Conservation (phyloP, 257 asterid species). For the Coffea canephora region DNA sequence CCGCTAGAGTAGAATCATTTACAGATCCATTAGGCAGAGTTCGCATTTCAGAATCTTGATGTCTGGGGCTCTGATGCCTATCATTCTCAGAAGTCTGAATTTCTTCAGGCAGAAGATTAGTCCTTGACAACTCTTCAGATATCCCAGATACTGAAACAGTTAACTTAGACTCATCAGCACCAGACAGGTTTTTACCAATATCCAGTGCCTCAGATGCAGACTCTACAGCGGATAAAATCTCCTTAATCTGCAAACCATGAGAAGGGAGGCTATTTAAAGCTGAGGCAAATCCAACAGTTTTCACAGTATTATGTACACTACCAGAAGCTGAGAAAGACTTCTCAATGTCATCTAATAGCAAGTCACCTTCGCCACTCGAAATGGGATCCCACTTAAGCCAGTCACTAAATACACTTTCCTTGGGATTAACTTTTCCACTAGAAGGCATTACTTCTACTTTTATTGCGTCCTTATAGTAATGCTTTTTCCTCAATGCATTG, state of each 20-base stretch:
- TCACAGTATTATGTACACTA: slow-evolving; percentile 36
- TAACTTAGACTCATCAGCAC: slow-evolving; percentile 32
- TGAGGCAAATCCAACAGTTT: slow-evolving; percentile 50
- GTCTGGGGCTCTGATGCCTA: slow-evolving; percentile 24
- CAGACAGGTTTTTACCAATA: slow-evolving; percentile 20
- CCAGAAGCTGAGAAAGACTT: slow-evolving; percentile 55
- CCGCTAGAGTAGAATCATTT: slow-evolving; percentile 19
- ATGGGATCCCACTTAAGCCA: slow-evolving; percentile 94
- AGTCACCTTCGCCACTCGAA: slow-evolving; percentile 93
- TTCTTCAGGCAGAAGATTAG: slow-evolving; percentile 16
- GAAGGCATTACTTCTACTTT: slow-evolving; percentile 67
- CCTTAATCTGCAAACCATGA: slow-evolving; percentile 63
- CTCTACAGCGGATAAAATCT: slow-evolving; percentile 31
- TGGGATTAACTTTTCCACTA: slow-evolving; percentile 31
- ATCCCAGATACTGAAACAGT: slow-evolving; percentile 29
- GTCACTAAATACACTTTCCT: slow-evolving; percentile 43
- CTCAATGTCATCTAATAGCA: slow-evolving; percentile 75
- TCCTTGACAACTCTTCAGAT: slow-evolving; percentile 30
- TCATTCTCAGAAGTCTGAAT: slow-evolving; percentile 22
- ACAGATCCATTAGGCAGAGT: slow-evolving; percentile 23
- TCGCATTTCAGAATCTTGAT: slow-evolving; percentile 26
- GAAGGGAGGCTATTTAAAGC: slow-evolving; percentile 60
- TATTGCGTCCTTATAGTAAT: slow-evolving; percentile 67
- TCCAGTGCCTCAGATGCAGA: slow-evolving; percentile 24
- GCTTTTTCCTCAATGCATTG: slow-evolving; percentile 64